A percentile compares a stretch with the other conserved stretches of the same genome.
phyloP scores from a whole-genome alignment of 495 filamentous ascomycete genomes.

The Pseudotulostoma volvatum region DNA sequence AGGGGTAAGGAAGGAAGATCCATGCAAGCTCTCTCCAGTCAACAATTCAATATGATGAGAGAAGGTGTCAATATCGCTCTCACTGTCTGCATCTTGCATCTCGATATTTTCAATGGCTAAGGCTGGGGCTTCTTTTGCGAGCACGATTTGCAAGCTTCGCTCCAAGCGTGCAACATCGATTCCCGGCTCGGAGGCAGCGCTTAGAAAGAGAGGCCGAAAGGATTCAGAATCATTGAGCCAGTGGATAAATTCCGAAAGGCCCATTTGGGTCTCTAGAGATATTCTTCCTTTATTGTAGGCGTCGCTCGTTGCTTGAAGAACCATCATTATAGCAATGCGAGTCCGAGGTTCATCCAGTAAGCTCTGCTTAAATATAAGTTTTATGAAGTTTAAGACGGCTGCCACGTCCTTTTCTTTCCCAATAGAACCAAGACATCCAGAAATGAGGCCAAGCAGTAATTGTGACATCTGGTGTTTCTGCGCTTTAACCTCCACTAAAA shows the following conservation, averaged over 20 bases:
- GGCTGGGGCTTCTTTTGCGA: constrained; percentile 31
- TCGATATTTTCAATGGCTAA: constrained; percentile 31
- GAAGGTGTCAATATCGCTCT: constrained; percentile 22
- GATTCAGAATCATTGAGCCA: constrained; percentile 35
- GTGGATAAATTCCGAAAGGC: constrained; percentile 46
- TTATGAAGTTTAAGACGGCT: constrained; percentile 25
- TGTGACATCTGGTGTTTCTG: constrained; percentile 56
- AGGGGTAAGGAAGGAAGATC: constrained; percentile 21
- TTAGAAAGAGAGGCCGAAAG: constrained; percentile 41
- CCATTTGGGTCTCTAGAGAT: constrained; percentile 36
- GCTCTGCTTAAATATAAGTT: constrained; percentile 41
- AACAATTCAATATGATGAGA: constrained; percentile 22
- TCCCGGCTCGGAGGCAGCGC: constrained; percentile 40
- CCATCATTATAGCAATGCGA: constrained; percentile 41
- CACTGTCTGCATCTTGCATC: constrained; percentile 29
- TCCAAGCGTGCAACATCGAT: constrained; percentile 55
- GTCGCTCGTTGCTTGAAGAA: constrained; percentile 32
- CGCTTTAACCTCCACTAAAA: constrained; percentile 42
- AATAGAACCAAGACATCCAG: constrained; percentile 49
- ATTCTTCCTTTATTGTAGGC: constrained; percentile 21
- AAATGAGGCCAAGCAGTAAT: constrained; percentile 52
- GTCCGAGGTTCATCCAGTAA: constrained; percentile 45
- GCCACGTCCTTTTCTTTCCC: constrained; percentile 41
- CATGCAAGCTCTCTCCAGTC: constrained; percentile 12
- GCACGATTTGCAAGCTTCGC: constrained; percentile 47